Evolutionary conservation across 768 basidiomycete genomes (phyloP).

Genomic region (Artomyces pyxidatus): DNA sequence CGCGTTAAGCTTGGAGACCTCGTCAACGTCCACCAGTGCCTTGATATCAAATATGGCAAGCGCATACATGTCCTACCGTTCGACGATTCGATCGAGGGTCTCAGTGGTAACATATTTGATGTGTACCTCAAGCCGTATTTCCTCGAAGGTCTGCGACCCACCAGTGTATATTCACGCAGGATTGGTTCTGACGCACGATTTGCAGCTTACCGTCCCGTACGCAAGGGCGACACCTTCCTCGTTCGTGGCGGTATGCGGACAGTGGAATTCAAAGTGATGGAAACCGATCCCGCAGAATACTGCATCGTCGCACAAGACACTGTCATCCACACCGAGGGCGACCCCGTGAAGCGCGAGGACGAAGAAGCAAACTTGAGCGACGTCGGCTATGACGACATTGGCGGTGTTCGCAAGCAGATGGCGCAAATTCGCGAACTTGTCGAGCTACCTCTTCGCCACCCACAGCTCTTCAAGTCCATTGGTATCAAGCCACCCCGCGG

Average conservation of each 20-base stretch:
- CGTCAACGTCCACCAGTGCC: slow-evolving; percentile 91
- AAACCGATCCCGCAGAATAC: slow-evolving; percentile 95
- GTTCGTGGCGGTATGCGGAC: slow-evolving; percentile 98
- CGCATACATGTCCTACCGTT: slow-evolving; percentile 95
- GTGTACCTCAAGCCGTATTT: slow-evolving; percentile 99
- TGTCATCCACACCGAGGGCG: slow-evolving; percentile 96
- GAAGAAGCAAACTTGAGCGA: slow-evolving; percentile 95
- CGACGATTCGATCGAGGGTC: slow-evolving; percentile 96
- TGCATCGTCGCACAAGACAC: slow-evolving; percentile 99
- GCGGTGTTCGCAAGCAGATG: slow-evolving; percentile 99
- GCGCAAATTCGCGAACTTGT: slow-evolving; percentile 99
- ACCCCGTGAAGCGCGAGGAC: slow-evolving; percentile 97
- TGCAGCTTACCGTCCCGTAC: slow-evolving; percentile 71
- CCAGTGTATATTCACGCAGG: too few relatives aligned
- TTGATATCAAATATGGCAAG: slow-evolving; percentile 99
- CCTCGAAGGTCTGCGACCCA: slow-evolving; percentile 75
- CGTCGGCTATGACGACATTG: slow-evolving; percentile 98
- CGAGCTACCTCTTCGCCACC: slow-evolving; percentile 95
- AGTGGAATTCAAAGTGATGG: slow-evolving; percentile 98
- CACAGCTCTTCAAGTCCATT: slow-evolving; percentile 99
- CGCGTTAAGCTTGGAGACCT: slow-evolving; percentile 97
- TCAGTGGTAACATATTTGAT: slow-evolving; percentile 97
- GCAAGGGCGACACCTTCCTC: slow-evolving; percentile 98
- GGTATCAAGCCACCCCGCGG: slow-evolving; percentile 99
- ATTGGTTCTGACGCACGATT: not conserved